Base-by-base conservation (phyloP, 768 basidiomycete genomes). In the Neoboletus brunneissimus region DNA sequence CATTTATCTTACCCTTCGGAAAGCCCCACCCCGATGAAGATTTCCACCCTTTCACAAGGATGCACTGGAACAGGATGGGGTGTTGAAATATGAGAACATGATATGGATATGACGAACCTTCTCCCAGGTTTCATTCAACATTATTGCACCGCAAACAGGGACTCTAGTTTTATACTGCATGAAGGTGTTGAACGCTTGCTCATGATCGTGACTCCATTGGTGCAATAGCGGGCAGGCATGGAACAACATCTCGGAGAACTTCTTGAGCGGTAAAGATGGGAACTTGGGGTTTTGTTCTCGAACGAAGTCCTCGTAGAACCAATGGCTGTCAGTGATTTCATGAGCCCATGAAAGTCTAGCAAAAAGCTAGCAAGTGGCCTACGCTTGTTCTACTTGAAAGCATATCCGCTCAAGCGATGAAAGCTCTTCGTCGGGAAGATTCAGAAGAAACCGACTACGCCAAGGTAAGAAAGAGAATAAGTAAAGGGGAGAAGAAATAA, bases 361-460 rank as follows among this genome's bases (percentile, higher is more conserved):
- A 13, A 58, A 47, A 48, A 38, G 60, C 52, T 44, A 48, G 35
- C 54, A 56, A 46, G 32, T 40, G 35, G 80, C 94, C 66, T 70
- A 98, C 93, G 96, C 97, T 81, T 98, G 95, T 73, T 99, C 97
- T 58, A 98, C 92, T 75, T 98, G 96, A 76, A 98, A 99, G 76
- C 93, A 98, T 64, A 98, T 86, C 57, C 97, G 85, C 68, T 97
- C 95, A 53, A 96, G 79, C 16, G 90, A 93, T 48, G 84, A 83
- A 54, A 96, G 83, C 75, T 99, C 97, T 69, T 91, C 89, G 60
- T 90, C 87, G 22, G 97, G 96, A 57, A 99, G 84, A 73, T 98
- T 98, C 62, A 98, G 81, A 63, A 99, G 91, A 71, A 98, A 98
- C 49, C 97, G 92, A 72, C 93, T 96, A 61, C 29, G 53, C 59